Conservation (phyloP, 805 yeast genomes). For the Metschnikowia santaceciliae region DNA sequence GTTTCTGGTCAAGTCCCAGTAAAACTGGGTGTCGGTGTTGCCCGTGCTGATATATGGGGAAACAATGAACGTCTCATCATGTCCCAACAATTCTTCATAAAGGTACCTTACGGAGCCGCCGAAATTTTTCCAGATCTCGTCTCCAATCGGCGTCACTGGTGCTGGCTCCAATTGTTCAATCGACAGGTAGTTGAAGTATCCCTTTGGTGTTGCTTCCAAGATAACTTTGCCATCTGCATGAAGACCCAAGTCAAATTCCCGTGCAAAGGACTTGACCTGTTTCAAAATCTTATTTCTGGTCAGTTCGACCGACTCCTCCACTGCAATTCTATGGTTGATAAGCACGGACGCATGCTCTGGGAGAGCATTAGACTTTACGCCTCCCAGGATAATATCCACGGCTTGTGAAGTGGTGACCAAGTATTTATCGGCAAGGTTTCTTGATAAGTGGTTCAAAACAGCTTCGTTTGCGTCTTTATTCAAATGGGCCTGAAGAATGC, state of each 20-base stretch:
- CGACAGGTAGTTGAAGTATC: constrained; percentile 24
- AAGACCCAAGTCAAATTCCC: constrained; percentile 35
- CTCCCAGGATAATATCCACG: constrained; percentile 44
- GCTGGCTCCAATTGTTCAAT: constrained; percentile 38
- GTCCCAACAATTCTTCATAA: constrained; percentile 50
- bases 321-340: constrained; percentile 45
- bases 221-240: constrained; percentile 24
- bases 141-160: constrained; percentile 41
- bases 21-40: constrained; percentile 58
- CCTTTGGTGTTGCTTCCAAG: constrained; percentile 22
- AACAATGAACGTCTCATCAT: constrained; percentile 12
- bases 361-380: constrained; percentile 47
- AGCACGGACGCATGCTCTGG: constrained; percentile 45
- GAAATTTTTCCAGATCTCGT: constrained; percentile 46
- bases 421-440: constrained; percentile 27
- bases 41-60: constrained; percentile 52
- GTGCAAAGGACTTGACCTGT: constrained; percentile 31
- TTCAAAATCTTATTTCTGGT: constrained; percentile 30
- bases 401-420: constrained; percentile 48
- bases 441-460: constrained; percentile 31
- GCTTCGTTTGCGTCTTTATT: constrained; percentile 34
- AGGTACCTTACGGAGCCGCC: constrained; percentile 63
- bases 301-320: constrained; percentile 27
- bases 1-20: constrained; percentile 51
- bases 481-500: constrained; percentile 36